Evolutionary conservation across 805 yeast species (phyloP), one percentile per base, ranked within the genome.

Genomic region (Myxozyma neglecta): DNA sequence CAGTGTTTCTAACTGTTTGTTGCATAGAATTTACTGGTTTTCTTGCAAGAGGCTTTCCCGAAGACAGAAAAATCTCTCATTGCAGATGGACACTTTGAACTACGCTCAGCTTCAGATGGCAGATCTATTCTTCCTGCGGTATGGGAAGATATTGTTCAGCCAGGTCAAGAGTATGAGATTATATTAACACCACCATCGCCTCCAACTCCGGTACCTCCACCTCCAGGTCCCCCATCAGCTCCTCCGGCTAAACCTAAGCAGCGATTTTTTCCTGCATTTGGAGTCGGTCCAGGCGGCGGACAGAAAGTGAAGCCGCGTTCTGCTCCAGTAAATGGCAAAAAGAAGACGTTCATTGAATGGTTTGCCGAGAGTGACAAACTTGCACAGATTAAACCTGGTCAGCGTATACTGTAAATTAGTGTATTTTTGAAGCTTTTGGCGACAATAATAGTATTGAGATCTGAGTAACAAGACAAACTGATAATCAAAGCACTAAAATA

Each of bases 71-170:
- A 34, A 24, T 35, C 47, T 13, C 49, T 47, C 34, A 20, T 55
- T 11, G n/a, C 49, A 11, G 39, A 39, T 9, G 63, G 63, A 13
- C 51, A 13, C 18, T 61, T 40, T 48, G 66, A 63, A 36, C 40
- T 63, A 6, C 57, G 60, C 6, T 32, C 55, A 18, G 47, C 42
- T 9, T 44, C 55, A 7, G 66, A 63, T 43, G 40, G 32, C 32
- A 36, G 37, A 13, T 14, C 32, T 6, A 56, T 63, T 9, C 45
- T 63, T 11, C 59, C 61, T 11, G 45, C 60, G 11, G 49, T 59
- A 1, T 63, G 66, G 66, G 8, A 55, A 20, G 66, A 63, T 5
- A 53, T 60, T 7, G 60, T 63, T n/a, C 16, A 32, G 43, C 53
- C 53, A 11, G 50, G 34, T 11, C 51, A 24, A 40, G 64, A 59